Evolutionary conservation across 108 stramenopile species (phyloP).

Genomic region (Nitzschia sp.): DNA sequence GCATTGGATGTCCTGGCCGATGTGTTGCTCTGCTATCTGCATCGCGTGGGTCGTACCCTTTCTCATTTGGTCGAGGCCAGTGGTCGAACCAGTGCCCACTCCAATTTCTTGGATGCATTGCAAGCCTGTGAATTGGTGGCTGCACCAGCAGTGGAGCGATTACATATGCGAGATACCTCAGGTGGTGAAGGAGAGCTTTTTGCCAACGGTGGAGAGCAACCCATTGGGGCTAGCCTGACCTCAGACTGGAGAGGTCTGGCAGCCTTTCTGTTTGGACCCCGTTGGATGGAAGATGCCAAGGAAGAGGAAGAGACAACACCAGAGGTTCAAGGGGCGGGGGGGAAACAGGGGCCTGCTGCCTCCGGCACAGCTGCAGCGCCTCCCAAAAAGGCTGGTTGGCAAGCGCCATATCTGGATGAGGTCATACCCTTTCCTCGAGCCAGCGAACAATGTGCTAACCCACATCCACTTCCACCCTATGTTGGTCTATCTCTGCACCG

Average conservation of each 20-base stretch:
- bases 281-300: slow-evolving; percentile 46
- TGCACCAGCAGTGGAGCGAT: slow-evolving; percentile 47
- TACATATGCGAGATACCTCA: slow-evolving; percentile 26
- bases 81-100: slow-evolving; percentile 71
- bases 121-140: slow-evolving; percentile 66
- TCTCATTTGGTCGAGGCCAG: slow-evolving; percentile 67
- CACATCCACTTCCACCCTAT: slow-evolving; percentile 52
- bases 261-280: slow-evolving; percentile 75
- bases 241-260: slow-evolving; percentile 75
- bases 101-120: slow-evolving; percentile 76
- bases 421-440: slow-evolving; percentile 62
- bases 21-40: slow-evolving; percentile 62
- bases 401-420: slow-evolving; percentile 72
- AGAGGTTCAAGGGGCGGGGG: slow-evolving; percentile 28
- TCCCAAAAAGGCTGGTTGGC: slow-evolving; percentile 51
- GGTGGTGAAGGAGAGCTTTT: slow-evolving; percentile 15
- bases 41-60: slow-evolving; percentile 56
- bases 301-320: slow-evolving; percentile 9
- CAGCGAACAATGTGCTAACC: slow-evolving; percentile 58
- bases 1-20: slow-evolving; percentile 68
- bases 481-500: slow-evolving; percentile 48
- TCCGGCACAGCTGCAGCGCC: neutral
- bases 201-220: neutral
- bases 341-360: slow-evolving; percentile 46
- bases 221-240: neutral